phyloP scores from a whole-genome alignment of 768 basidiomycete genomes.

The Cantharellus cinnabarinus region DNA sequence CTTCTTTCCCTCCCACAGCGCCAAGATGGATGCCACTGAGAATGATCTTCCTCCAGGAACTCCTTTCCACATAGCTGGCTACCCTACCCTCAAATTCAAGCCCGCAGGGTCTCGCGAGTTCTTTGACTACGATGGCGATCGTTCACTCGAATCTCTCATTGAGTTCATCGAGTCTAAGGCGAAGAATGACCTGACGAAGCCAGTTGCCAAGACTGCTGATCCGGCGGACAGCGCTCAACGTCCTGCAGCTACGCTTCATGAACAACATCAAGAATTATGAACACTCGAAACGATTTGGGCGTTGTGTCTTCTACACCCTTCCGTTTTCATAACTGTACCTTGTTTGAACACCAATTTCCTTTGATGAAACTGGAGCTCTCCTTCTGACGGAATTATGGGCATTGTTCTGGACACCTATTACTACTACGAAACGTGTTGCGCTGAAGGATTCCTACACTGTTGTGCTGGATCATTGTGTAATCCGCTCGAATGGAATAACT shows the following conservation, averaged over 20 bases:
- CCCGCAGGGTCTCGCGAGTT: constrained; percentile 70
- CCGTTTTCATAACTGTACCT: too few species aligned
- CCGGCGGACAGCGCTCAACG: background rate
- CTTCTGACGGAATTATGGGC: too few species aligned
- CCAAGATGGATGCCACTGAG: constrained; percentile 91
- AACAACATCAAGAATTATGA: background rate
- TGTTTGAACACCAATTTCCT: too few species aligned
- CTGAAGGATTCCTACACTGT: too few species aligned
- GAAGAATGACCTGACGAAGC: constrained; percentile 28
- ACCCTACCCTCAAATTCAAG: constrained; percentile 96
- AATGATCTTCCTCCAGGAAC: constrained; percentile 85
- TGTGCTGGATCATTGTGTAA: too few species aligned
- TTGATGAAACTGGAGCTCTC: too few species aligned
- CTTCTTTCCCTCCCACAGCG: constrained; percentile 24
- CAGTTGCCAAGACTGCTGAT: background rate
- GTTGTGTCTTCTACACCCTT: too few species aligned
- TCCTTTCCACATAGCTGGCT: constrained; percentile 70
- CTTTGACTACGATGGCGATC: constrained; percentile 85
- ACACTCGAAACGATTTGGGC: background rate
- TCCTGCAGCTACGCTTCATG: background rate
- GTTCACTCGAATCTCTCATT: constrained; percentile 66
- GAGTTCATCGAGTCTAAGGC: constrained; percentile 67
- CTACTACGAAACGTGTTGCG: too few species aligned
- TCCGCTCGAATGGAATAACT: too few species aligned
- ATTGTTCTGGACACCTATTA: too few species aligned